A percentile compares a stretch with the other conserved stretches of the same genome.
phyloP scores from a whole-genome alignment of 345 rosid genomes.

The Syzygium jambos region DNA sequence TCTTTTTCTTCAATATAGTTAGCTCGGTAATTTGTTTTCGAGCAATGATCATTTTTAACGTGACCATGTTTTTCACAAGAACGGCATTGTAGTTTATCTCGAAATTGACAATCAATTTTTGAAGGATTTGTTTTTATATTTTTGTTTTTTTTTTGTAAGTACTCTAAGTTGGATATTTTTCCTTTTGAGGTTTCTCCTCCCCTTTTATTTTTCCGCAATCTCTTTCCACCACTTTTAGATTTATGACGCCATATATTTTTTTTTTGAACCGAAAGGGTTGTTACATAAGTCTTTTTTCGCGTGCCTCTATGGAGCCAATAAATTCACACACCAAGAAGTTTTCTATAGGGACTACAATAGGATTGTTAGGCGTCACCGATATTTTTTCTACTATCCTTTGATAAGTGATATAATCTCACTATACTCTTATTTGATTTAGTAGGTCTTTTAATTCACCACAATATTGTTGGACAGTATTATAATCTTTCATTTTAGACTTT shows the following conservation, averaged over 20 bases:
- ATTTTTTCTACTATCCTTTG: not conserved
- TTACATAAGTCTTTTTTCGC: no score
- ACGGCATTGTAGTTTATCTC: not conserved
- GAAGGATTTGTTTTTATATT: no score
- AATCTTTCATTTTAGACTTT: not conserved
- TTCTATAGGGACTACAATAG: not conserved
- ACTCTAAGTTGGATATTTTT: no score
- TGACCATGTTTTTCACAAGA: not conserved
- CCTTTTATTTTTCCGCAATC: not conserved
- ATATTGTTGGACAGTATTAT: not conserved
- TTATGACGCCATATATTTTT: no score
- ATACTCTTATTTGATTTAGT: not conserved
- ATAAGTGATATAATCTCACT: no score
- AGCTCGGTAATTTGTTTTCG: not conserved
- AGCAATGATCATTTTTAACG: no score
- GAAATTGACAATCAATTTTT: no score
- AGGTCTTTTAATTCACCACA: not conserved
- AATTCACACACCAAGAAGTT: no score
- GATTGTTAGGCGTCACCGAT: not conserved
- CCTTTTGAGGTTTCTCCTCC: not conserved
- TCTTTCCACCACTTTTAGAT: no score
- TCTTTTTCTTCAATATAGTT: not conserved
- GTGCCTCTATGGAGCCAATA: no score
- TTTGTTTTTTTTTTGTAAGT: no score
- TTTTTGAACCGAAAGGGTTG: no score